phyloP scores from a whole-genome alignment of 2,329 filamentous ascomycete genomes.

The Volutella citrinella region DNA sequence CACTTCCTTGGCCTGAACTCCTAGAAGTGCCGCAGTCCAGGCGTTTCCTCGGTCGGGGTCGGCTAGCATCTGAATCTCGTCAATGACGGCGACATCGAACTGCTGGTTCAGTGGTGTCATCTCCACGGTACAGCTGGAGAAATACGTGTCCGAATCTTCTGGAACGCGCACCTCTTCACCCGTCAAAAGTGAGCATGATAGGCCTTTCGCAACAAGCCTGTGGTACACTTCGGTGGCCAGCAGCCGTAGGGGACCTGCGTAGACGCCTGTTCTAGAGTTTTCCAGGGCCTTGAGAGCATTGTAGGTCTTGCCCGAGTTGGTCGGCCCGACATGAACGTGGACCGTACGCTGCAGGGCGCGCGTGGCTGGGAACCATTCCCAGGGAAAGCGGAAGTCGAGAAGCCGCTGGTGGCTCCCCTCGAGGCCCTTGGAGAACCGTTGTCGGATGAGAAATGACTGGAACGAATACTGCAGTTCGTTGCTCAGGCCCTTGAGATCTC shows the following conservation, averaged over 20 bases:
- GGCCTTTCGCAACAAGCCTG: slow-evolving; percentile 77
- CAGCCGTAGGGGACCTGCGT: slow-evolving; percentile 84
- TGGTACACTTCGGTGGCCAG: slow-evolving; percentile 93
- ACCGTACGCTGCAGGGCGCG: slow-evolving; percentile 76
- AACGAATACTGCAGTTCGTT: slow-evolving; percentile 67
- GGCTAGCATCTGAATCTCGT: slow-evolving; percentile 98
- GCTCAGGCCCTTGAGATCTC: slow-evolving; percentile 48
- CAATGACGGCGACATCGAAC: slow-evolving; percentile 90
- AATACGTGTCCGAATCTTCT: slow-evolving; percentile 51
- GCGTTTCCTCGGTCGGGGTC: slow-evolving; percentile 80
- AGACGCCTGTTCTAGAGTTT: slow-evolving; percentile 71
- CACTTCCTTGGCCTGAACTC: slow-evolving; percentile 81
- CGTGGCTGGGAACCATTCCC: slow-evolving; percentile 89
- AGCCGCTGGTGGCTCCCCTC: slow-evolving; percentile 60
- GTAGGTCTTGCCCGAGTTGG: slow-evolving; percentile 98
- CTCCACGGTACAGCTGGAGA: slow-evolving; percentile 90
- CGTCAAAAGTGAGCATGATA: slow-evolving; percentile 76
- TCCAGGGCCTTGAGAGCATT: slow-evolving; percentile 85
- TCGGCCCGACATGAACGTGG: slow-evolving; percentile 92
- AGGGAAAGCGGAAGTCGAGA: slow-evolving; percentile 82
- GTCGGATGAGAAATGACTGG: slow-evolving; percentile 59
- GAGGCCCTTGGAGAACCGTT: slow-evolving; percentile 54
- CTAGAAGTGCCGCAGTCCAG: slow-evolving; percentile 89
- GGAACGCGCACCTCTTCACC: slow-evolving; percentile 83
- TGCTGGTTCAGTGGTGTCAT: slow-evolving; percentile 61